Percentiles rank a stretch among this genome's conserved stretches.
These are phyloP conservation scores for Pythium folliculosum DNA, from an alignment of 352 stramenopile genomes.

Conservation along the genomic window DNA sequence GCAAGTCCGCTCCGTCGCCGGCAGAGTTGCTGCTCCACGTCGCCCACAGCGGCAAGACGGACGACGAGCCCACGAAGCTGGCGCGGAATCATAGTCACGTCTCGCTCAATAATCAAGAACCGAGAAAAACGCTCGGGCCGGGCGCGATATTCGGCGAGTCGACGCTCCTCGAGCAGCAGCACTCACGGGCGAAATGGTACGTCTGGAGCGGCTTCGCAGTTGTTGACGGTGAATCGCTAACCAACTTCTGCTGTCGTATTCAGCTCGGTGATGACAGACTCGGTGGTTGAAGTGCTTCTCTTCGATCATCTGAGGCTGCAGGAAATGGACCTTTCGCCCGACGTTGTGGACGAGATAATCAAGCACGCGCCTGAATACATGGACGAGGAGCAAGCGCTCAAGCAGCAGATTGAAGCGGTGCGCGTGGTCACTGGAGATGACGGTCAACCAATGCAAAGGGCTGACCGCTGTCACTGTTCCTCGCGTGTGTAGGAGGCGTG, in stretches of 20 bases:
- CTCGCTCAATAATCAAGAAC: slow-evolving; percentile 13
- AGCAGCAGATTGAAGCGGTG: slow-evolving; percentile 46
- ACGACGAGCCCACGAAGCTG: not conserved
- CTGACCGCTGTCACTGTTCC: not conserved
- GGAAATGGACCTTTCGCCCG: slow-evolving; percentile 65
- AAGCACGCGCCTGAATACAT: slow-evolving; percentile 56
- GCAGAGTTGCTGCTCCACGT: slow-evolving; percentile 24
- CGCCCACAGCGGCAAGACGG: not conserved
- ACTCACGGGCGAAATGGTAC: slow-evolving; percentile 56
- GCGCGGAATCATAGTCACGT: not conserved
- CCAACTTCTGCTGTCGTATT: not conserved
- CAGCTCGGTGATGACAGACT: slow-evolving; percentile 61
- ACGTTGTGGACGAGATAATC: slow-evolving; percentile 62
- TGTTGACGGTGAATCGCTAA: not conserved
- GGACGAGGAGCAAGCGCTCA: slow-evolving; percentile 51
- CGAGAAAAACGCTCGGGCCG: slow-evolving; percentile 46
- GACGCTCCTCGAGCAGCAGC: slow-evolving; percentile 50
- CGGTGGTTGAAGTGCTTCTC: slow-evolving; percentile 68
- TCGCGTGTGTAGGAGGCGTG: slow-evolving; percentile 51
- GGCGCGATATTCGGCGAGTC: slow-evolving; percentile 72
- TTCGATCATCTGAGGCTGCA: slow-evolving; percentile 76
- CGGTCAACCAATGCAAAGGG: too few relatives aligned
- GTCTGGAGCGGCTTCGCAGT: not conserved
- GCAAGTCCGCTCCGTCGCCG: slow-evolving; percentile 5
- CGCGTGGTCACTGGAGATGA: not conserved